Base-by-base conservation (phyloP, 2,329 filamentous ascomycete species). In the Hymenotorrendiella dingleyae region DNA sequence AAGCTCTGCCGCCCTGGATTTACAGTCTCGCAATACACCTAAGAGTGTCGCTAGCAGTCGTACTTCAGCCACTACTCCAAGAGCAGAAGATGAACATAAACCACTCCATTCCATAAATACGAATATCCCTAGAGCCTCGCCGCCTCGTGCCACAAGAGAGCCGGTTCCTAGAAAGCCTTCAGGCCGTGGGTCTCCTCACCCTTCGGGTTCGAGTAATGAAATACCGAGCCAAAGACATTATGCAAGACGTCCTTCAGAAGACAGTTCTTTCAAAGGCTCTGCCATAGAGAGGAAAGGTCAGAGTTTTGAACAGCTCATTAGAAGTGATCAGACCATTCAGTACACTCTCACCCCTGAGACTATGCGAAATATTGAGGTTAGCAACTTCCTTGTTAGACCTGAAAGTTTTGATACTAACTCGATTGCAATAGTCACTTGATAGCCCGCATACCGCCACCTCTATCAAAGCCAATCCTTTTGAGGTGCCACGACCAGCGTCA, bases 341-440 rank as follows among this genome's bases (percentile, higher is more conserved):
- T 91, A 84, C 61, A 91, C 86, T 2, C 70, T 91, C 21, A 93
- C 86, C 0, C 86, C 86, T 0, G 80, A 85, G 58, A 86, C 74
- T 53, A 86, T 91, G 76, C 81, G 84, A 47, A 76, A 86, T 51
- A 80, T 86, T 54, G 80, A 86, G 62, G 83, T 86, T 67, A 67
- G 26, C 36, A 43, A 6, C 10, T 17, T 32, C 11, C 14, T n/a
- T n/a, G n/a, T n/a, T n/a, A n/a, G n/a, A 14, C 40, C 16, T 33
- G 7, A 21, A 19, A 14, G n/a, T 38, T 21, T 22, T 23, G n/a
- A 32, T 41, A n/a, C 44, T 48, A 33, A 47, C 37, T 6, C 7
- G 11, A 14, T n/a, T n/a, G 35, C 17, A 29, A 23, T 22, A 47
- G 46, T 38, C 30, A 36, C 48, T 53, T 20, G 54, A 54, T 23